Evolutionary conservation across 768 basidiomycete species (phyloP), one percentile per base, ranked within the genome.

Genomic region (Chalciporus pseudorubinellus): DNA sequence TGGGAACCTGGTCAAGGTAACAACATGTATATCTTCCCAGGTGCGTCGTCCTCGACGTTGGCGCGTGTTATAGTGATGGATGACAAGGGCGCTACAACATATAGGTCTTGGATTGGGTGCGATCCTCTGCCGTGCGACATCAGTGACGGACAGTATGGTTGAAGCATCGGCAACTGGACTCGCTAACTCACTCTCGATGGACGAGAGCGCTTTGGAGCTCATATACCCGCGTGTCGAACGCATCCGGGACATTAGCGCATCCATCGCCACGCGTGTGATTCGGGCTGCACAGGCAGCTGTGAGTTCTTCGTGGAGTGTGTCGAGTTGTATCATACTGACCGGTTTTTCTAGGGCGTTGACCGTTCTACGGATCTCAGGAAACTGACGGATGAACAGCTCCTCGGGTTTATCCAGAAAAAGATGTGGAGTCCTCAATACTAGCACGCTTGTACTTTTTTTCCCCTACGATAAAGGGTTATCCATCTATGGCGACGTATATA

Each of bases 1-100:
- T 72, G 85, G 57, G 84, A 85, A 57, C 84, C 94, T 2, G 90
- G 91, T 20, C 95, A 97, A 71, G 93, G 93, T 22, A 97, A 95
- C 68, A 98, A 95, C 70, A 93, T 94, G 90, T 89, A 88, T 67
- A 87, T 88, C 62, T 86, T 86, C 76, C 84, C 83, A 44, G 81
- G 83, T 81, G 38, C 14, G 70, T 61, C 14, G 2, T 5, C 12
- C 12, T 21, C 6, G n/a, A 7, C 0, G 24, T 34, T 39, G 20
- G 20, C n/a, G 12, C 20, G 18, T n/a, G 10, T 41, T 13, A 34
- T 1, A 14, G 18, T 12, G n/a, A n/a, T 46, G n/a, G 12, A 28
- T 64, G 51, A 55, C 39, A 4, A 14, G 14, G 20, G 20, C 39
- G n/a, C 8, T 21, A 20, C 12, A n/a, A 38, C 12, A 33, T 33